phyloP scores from a whole-genome alignment of 768 basidiomycete genomes.

The Tricholoma matsutake region DNA sequence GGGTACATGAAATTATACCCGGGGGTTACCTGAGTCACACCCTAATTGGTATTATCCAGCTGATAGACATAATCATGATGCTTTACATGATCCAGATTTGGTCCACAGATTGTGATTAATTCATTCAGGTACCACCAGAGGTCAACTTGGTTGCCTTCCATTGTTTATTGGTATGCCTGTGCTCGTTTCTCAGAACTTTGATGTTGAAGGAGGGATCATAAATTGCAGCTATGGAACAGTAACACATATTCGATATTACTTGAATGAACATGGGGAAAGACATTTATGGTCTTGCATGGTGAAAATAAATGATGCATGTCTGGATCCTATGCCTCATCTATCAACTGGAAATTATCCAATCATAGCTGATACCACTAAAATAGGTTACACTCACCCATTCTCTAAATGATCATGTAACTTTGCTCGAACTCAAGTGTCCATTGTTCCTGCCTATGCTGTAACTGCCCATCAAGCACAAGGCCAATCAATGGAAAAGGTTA shows the following conservation, averaged over 20 bases:
- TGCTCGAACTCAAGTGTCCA: not conserved
- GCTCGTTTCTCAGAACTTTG: not conserved
- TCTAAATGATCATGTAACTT: not conserved
- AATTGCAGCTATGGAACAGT: not conserved
- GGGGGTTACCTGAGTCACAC: no score
- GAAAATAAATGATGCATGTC: not conserved
- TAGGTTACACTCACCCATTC: not conserved
- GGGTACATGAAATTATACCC: no score
- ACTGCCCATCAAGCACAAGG: not conserved
- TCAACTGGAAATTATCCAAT: not conserved
- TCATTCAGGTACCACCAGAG: not conserved
- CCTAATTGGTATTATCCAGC: conserved; percentile 10
- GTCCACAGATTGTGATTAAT: not conserved
- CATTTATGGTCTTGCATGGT: not conserved
- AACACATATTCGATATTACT: not conserved
- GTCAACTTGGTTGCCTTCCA: not conserved
- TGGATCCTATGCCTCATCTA: not conserved
- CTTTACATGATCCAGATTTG: not conserved
- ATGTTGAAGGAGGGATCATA: not conserved
- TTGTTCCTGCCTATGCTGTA: not conserved
- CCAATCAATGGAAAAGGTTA: not conserved
- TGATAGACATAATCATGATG: not conserved
- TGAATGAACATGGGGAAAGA: not conserved
- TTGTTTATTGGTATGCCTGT: not conserved
- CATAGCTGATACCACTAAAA: not conserved